Conservation (phyloP, 1,284 basidiomycete species). For the Ganoderma lingzhi region DNA sequence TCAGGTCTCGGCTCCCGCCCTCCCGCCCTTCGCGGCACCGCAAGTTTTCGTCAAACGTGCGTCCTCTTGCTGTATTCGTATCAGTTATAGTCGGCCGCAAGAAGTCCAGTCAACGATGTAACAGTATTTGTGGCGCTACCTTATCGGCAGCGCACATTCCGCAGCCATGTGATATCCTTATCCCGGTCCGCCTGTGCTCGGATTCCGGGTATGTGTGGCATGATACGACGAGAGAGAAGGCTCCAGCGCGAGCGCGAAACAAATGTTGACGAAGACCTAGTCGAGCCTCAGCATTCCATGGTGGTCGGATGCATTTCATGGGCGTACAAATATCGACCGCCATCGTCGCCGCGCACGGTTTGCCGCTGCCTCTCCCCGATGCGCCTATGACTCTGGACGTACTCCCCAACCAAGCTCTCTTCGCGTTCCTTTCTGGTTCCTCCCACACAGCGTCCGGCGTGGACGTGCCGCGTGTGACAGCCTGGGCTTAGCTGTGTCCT, state of each 20-base stretch:
- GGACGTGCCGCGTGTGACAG: background rate
- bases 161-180: background rate
- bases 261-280: background rate
- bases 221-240: background rate
- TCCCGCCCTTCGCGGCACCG: background rate
- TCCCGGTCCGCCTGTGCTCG: background rate
- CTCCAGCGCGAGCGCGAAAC: background rate
- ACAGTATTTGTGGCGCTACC: background rate
- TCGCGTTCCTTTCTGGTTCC: background rate
- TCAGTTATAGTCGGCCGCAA: background rate
- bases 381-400: background rate
- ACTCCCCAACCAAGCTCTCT: background rate
- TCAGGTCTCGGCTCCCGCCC: background rate
- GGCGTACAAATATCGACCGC: background rate
- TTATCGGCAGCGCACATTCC: background rate
- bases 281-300: background rate
- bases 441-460: background rate
- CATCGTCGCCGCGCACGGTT: background rate
- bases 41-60: background rate
- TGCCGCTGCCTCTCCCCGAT: background rate
- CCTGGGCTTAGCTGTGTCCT: background rate
- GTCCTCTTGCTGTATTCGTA: constrained; percentile 1
- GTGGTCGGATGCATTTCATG: background rate
- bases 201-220: background rate
- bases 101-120: constrained; percentile 1